Base-by-base conservation (phyloP, 2,329 filamentous ascomycete genomes). In the Hymenotorrendiella dingleyae region DNA sequence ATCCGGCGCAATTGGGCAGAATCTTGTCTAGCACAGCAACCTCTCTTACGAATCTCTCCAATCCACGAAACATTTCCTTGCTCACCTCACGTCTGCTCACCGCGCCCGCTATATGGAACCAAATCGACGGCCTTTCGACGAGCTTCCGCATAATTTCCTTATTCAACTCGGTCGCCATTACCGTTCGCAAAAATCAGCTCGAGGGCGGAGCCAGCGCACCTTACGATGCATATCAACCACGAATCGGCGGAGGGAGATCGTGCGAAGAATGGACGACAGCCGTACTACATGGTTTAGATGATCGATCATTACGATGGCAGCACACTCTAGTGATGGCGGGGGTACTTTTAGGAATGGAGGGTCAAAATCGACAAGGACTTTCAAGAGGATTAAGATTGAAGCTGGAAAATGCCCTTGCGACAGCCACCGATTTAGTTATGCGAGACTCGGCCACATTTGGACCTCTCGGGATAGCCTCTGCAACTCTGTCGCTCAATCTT, bases 241-340 rank as follows among this genome's bases (percentile, higher is more conserved):
- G 56, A 48, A 52, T 51, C 47, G 56, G 78, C 76, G 33, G 72
- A 70, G 54, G 82, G 69, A 63, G 75, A 72, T 58, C 45, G 4
- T 54, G 55, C 40, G 63, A 64, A 52, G 63, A 65, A 36, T 67
- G 64, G 64, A 56, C 63, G 17, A 61, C 53, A 45, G 62, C 64
- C 28, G 60, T 66, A n/a, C 49, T 66, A 9, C 61, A 59, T 39
- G 64, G 64, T 8, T 55, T 63, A 6, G 64, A 67, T 51, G 63
- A 65, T 8, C 82, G 78, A 73, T 76, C 79, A 54, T 78, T 62
- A 78, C 67, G 80, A 61, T 86, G 82, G 81, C 76, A 80, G 56
- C 83, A 86, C 65, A 54, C 80, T 17, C 64, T 86, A 10, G 66
- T 82, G 1, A 69, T 86, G 3, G 76, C 73, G 0, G 82, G 82